A percentile compares a stretch with the other conserved stretches of the same genome.
These are phyloP conservation scores for Leucaena leucocephala DNA, from an alignment of 306 rosid species.

Conservation along the genomic window DNA sequence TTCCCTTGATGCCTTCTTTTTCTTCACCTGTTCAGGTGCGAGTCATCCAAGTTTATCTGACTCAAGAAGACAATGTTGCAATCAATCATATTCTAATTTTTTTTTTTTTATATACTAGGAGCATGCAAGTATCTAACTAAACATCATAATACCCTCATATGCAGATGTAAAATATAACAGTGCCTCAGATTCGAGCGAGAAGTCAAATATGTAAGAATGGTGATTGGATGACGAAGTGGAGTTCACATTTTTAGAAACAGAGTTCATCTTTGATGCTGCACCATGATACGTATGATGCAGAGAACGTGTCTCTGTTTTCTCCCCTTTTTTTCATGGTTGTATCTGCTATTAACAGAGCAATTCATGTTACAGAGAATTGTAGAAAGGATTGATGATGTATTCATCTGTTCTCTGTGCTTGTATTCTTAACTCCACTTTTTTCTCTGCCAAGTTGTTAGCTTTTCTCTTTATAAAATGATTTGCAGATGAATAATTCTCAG, in stretches of 20 bases:
- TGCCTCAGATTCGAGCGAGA: conserved; percentile 37
- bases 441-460: conserved; percentile 20
- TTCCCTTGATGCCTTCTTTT: conserved; percentile 22
- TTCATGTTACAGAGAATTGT: conserved; percentile 61
- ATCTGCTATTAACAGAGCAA: conserved; percentile 53
- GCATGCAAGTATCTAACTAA: not conserved
- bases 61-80: not conserved
- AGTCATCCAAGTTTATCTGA: not conserved
- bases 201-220: conserved; percentile 27
- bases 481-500: conserved; percentile 45
- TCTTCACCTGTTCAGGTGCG: conserved; percentile 44
- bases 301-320: conserved; percentile 42
- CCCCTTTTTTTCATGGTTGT: conserved; percentile 76
- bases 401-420: conserved; percentile 39
- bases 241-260: conserved; percentile 42
- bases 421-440: conserved; percentile 42
- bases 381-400: conserved; percentile 30
- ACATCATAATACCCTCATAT: not conserved
- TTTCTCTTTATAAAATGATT: conserved; percentile 55
- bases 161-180: conserved; percentile 35
- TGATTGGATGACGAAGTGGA: conserved; percentile 38
- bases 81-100: not conserved
- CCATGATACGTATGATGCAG: conserved; percentile 20
- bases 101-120: not conserved
- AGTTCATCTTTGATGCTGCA: conserved; percentile 22